Percentiles rank a stretch among this genome's conserved stretches.
Evolutionary conservation across 257 asterid genomes (phyloP).

Genomic region (Lithospermum erythrorhizon): DNA sequence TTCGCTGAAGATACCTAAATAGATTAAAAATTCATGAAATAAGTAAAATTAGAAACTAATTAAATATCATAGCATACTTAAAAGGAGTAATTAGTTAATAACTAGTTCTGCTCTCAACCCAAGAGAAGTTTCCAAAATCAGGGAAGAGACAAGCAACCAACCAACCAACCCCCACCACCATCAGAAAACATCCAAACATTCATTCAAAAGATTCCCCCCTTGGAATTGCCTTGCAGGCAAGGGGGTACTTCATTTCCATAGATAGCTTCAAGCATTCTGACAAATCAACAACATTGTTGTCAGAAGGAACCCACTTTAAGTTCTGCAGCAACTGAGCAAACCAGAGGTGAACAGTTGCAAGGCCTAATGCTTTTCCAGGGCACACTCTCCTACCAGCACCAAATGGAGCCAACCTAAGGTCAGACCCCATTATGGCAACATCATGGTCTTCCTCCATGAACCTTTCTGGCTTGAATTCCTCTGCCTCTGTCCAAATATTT

Average conservation of each 20-base stretch:
- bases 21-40: not conserved
- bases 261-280: constrained; percentile 40
- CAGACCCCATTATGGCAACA: constrained; percentile 11
- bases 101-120: not conserved
- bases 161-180: not conserved
- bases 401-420: constrained; percentile 49
- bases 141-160: not conserved
- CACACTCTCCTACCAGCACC: constrained; percentile 57
- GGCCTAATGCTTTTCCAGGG: constrained; percentile 48
- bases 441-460: not conserved
- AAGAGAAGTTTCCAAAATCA: not conserved
- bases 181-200: not conserved
- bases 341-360: constrained; percentile 42
- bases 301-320: constrained; percentile 30
- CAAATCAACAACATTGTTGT: constrained; percentile 25
- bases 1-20: not conserved
- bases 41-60: not conserved
- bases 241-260: constrained; percentile 46
- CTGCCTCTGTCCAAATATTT: constrained; percentile 46
- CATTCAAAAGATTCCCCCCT: not conserved
- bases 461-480: constrained; percentile 27
- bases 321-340: constrained; percentile 36
- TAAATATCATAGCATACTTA: not conserved
- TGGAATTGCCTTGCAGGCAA: constrained; percentile 8
- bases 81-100: not conserved